Evolutionary conservation across 257 asterid species (phyloP).

Genomic region (Nicotiana knightiana): DNA sequence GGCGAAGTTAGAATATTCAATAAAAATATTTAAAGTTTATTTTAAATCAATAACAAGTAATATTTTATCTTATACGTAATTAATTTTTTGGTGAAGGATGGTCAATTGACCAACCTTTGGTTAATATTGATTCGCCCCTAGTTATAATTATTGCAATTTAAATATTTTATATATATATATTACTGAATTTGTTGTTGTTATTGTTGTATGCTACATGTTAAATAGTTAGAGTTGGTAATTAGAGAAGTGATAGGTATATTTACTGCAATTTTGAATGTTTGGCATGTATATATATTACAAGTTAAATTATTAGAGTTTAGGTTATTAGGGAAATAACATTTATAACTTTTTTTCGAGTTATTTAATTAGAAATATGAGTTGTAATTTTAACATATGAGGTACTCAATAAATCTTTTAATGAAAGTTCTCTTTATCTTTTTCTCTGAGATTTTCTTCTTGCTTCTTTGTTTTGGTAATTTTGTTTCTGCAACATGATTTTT

Average conservation of each 20-base stretch:
- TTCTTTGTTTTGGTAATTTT: background rate
- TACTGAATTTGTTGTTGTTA: no score
- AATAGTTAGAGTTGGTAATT: background rate
- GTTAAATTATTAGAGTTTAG: background rate
- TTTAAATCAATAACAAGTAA: no score
- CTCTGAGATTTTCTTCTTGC: background rate
- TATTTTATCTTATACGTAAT: no score
- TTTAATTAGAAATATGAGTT: background rate
- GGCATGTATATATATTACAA: background rate
- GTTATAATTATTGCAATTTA: no score
- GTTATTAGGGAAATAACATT: background rate
- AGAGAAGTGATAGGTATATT: background rate
- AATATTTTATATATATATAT: no score
- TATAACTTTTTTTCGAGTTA: background rate
- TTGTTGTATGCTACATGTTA: background rate
- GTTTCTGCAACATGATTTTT: background rate
- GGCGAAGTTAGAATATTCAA: no score
- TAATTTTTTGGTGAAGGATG: no score
- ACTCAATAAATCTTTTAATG: background rate
- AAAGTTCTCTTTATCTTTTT: background rate
- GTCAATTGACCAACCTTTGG: no score
- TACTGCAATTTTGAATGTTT: background rate
- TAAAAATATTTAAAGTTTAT: no score
- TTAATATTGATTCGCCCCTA: background rate
- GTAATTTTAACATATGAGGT: background rate